Evolutionary conservation across 306 rosid species (phyloP).

Genomic region (Prunus mira): DNA sequence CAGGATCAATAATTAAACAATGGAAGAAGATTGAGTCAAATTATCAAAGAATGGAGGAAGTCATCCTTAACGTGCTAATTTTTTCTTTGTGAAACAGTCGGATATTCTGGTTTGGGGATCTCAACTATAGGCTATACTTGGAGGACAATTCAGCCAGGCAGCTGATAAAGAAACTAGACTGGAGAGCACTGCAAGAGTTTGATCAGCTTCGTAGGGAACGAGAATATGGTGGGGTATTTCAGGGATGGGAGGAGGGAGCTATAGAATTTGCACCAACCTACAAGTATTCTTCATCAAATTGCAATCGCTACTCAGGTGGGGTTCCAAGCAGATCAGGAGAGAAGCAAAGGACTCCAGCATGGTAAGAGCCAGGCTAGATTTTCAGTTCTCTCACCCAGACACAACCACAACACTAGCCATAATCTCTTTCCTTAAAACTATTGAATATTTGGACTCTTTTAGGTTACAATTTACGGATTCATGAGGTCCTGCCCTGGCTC

Average conservation of each 20-base stretch:
- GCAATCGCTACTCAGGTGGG: slow-evolving; percentile 69
- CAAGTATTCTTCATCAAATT: slow-evolving; percentile 61
- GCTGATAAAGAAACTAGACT: slow-evolving; percentile 69
- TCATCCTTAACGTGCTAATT: not conserved
- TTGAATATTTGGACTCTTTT: not conserved
- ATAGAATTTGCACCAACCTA: slow-evolving; percentile 90
- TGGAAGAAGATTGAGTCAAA: not conserved
- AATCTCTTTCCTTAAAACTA: not conserved
- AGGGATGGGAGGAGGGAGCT: slow-evolving; percentile 90
- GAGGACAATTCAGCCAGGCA: slow-evolving; percentile 75
- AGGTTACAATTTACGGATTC: not conserved
- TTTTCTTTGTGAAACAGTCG: slow-evolving; percentile 54
- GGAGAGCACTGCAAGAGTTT: slow-evolving; percentile 75
- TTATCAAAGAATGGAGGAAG: not conserved
- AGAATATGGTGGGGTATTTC: slow-evolving; percentile 73
- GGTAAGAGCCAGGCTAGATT: slow-evolving; percentile 38
- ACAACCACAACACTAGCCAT: not conserved
- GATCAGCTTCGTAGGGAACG: slow-evolving; percentile 81
- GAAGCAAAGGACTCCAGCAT: slow-evolving; percentile 97
- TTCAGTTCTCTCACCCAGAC: not conserved
- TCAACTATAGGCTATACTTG: slow-evolving; percentile 87
- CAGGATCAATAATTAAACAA: not conserved
- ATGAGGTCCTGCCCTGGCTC: slow-evolving; percentile 1
- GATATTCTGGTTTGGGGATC: slow-evolving; percentile 96
- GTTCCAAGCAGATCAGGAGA: slow-evolving; percentile 64